phyloP scores from a whole-genome alignment of 257 asterid genomes.

The Verbena officinalis region DNA sequence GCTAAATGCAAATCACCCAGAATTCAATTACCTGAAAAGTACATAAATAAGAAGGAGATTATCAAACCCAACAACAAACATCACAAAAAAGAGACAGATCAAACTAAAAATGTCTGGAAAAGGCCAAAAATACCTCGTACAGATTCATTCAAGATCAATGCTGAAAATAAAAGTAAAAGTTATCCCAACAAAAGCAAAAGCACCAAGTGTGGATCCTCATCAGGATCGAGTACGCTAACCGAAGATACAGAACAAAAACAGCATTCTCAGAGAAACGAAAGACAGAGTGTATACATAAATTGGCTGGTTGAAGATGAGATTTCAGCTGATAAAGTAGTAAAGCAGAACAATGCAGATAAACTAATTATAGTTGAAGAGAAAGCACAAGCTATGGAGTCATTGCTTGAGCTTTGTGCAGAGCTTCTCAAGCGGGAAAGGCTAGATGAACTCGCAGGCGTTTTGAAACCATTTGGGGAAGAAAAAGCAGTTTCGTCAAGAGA shows the following conservation, averaged over 20 bases:
- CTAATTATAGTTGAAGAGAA: slow-evolving; percentile 40
- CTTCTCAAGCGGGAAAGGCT: slow-evolving; percentile 70
- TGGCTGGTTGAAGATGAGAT: slow-evolving; percentile 38
- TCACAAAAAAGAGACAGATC: slow-evolving; percentile 28
- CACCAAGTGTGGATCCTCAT: slow-evolving; percentile 47
- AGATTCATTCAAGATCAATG: slow-evolving; percentile 15
- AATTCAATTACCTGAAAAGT: slow-evolving; percentile 29
- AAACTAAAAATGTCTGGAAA: slow-evolving; percentile 13
- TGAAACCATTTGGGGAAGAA: slow-evolving; percentile 79
- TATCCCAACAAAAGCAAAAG: slow-evolving; percentile 16
- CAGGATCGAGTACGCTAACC: slow-evolving; percentile 60
- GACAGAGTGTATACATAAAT: slow-evolving; percentile 18
- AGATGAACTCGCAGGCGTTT: slow-evolving; percentile 80
- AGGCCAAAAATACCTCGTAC: slow-evolving; percentile 13
- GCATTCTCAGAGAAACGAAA: slow-evolving; percentile 8
- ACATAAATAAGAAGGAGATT: slow-evolving; percentile 14
- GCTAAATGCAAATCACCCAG: slow-evolving; percentile 23
- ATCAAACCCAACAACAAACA: slow-evolving; percentile 26
- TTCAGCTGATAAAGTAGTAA: background rate
- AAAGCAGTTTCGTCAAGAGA: slow-evolving; percentile 86
- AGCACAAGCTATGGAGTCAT: slow-evolving; percentile 81
- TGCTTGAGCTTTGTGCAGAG: slow-evolving; percentile 85
- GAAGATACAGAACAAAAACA: slow-evolving; percentile 28
- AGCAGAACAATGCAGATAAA: background rate
- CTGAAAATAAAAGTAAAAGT: slow-evolving; percentile 4